Evolutionary conservation across 1,284 basidiomycete genomes (phyloP).

Genomic region (Microstroma glucosiphilum): DNA sequence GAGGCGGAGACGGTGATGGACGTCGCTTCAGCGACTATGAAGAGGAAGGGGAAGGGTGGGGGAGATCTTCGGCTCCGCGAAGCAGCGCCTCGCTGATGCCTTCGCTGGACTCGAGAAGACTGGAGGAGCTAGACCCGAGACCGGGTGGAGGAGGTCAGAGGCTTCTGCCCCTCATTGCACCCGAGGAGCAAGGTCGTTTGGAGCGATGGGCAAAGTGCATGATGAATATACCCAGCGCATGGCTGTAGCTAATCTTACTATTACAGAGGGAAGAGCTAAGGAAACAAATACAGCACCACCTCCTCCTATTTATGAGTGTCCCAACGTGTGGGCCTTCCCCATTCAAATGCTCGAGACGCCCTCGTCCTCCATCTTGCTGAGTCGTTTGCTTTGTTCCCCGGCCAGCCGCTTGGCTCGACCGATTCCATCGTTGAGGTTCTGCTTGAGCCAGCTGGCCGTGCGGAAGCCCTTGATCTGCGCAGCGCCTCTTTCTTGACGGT

Average conservation of each 20-base stretch:
- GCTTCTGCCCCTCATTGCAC: conserved; percentile 65
- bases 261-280: too few relatives aligned
- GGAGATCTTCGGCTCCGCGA: not conserved
- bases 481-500: conserved; percentile 34
- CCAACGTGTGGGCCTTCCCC: too few relatives aligned
- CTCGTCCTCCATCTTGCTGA: conserved; percentile 43
- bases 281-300: too few relatives aligned
- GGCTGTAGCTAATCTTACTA: conserved; percentile 54
- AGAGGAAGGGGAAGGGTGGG: conserved; percentile 12
- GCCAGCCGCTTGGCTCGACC: conserved; percentile 9
- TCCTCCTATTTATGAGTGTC: too few relatives aligned
- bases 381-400: conserved; percentile 24
- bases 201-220: conserved; percentile 68
- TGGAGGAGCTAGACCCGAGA: conserved; percentile 11
- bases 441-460: conserved; percentile 38
- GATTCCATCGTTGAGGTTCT: conserved; percentile 31
- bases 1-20: not conserved
- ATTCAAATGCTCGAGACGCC: conserved; percentile 39
- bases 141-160: conserved; percentile 7
- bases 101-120: not conserved
- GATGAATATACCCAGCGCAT: conserved; percentile 71
- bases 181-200: conserved; percentile 73
- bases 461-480: conserved; percentile 42
- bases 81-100: not conserved
- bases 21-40: conserved; percentile 1